Evolutionary conservation across 352 stramenopile species (phyloP), one percentile per base, ranked within the genome.

Genomic region (Peronospora tabacina): DNA sequence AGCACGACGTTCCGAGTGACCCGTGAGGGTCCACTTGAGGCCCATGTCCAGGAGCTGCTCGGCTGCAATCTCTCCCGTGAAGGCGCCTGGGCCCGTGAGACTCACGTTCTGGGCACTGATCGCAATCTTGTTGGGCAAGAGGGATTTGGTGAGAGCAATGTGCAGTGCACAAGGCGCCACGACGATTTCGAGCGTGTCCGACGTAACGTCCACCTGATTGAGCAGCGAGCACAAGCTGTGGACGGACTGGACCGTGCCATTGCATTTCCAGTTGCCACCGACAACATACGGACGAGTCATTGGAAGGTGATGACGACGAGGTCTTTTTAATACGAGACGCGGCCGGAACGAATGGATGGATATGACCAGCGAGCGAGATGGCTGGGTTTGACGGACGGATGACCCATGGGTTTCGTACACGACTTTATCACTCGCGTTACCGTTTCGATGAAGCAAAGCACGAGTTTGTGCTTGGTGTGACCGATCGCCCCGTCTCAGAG

Each of bases 31-130:
- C 68, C 68, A 79, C 38, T 77, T 41, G 0, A 82, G 47, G 2
- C 68, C 71, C 34, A 82, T 73, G 58, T 82, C 68, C 5, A 95
- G 65, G 30, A 98, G 61, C 79, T 97, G 86, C 52, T 90, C 75
- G 34, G 87, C 76, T 12, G 87, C 90, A 42, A 97, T 82, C 43
- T 85, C 87, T 44, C 91, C 94, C 34, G 94, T 98, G 73, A 86
- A 98, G 12, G 94, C 94, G 53, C 94, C 94, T 5, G 71, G 73
- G 4, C 79, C 73, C 51, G 96, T 89, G 9, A 85, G 60, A 49
- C 84, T 94, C 44, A 85, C 70, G 57, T 95, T 90, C 61, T 96
- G 83, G 26, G 74, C 79, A 32, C 68, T 72, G 7, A 95, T 75
- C 20, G 48, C 61, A 44, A 95, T 80, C 46, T 81, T 81, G 41